A percentile compares a stretch with the other conserved stretches of the same genome.
phyloP scores from a whole-genome alignment of 768 basidiomycete genomes.

The Auriscalpium vulgare region DNA sequence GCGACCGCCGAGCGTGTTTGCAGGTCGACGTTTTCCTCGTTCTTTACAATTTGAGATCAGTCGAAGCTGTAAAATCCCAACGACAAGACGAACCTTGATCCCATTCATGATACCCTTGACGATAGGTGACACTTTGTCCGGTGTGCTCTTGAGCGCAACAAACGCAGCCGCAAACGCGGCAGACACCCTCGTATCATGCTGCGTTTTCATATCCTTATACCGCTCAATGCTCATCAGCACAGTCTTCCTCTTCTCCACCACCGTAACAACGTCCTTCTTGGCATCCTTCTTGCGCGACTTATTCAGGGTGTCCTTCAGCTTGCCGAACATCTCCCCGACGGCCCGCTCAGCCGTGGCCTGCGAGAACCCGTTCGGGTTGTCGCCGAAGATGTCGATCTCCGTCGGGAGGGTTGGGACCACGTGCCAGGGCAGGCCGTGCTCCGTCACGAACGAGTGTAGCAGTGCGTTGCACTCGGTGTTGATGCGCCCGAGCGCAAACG shows the following conservation, averaged over 20 bases:
- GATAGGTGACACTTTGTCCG: conserved; percentile 91
- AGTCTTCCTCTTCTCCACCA: conserved; percentile 69
- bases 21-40: conserved; percentile 81
- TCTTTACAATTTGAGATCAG: conserved; percentile 31
- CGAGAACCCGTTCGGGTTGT: conserved; percentile 61
- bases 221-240: conserved; percentile 66
- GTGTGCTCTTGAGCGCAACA: conserved; percentile 77
- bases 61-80: background rate
- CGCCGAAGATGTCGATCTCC: conserved; percentile 69
- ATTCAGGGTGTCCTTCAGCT: conserved; percentile 67
- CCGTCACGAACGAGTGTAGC: conserved; percentile 74
- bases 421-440: conserved; percentile 77
- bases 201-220: conserved; percentile 74
- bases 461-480: conserved; percentile 72
- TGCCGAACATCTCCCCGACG: conserved; percentile 60
- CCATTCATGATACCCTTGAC: conserved; percentile 97
- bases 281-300: conserved; percentile 75
- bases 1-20: conserved; percentile 84
- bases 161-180: conserved; percentile 89
- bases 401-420: conserved; percentile 73
- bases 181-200: conserved; percentile 80
- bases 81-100: conserved; percentile 61
- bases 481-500: conserved; percentile 69
- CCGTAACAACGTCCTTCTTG: conserved; percentile 64
- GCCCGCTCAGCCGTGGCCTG: conserved; percentile 69